phyloP scores from a whole-genome alignment of 116 monocot genomes.

The Iris pallida region DNA sequence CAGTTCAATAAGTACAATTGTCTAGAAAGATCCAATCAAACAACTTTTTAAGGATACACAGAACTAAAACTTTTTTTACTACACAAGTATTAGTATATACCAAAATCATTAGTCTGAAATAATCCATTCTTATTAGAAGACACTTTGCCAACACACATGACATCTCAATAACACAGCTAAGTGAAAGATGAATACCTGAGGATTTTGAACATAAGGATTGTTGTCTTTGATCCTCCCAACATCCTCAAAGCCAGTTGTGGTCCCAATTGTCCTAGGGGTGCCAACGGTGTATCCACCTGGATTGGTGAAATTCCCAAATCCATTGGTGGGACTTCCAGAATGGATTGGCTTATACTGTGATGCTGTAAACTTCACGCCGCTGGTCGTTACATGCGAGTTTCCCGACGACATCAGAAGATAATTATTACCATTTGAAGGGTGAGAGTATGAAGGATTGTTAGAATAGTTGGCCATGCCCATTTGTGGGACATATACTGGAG shows the following conservation, averaged over 20 bases:
- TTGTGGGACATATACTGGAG: conserved; percentile 62
- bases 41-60: no score
- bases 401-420: conserved; percentile 56
- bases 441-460: conserved; percentile 39
- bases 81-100: no score
- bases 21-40: no score
- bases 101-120: no score
- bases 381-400: conserved; percentile 32
- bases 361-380: conserved; percentile 40
- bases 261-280: conserved; percentile 33
- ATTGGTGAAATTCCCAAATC: conserved; percentile 47
- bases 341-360: conserved; percentile 57
- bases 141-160: no score
- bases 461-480: conserved; percentile 65
- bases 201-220: conserved; percentile 41
- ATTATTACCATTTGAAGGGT: conserved; percentile 40
- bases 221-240: conserved; percentile 46
- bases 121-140: no score
- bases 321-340: conserved; percentile 24
- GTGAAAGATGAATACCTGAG: conserved; percentile 35
- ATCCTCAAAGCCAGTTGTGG: conserved; percentile 35
- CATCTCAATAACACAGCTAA: no score
- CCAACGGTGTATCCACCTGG: conserved; percentile 35
- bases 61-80: no score
- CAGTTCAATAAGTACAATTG: no score